Evolutionary conservation across 2,329 filamentous ascomycete genomes (phyloP).

Genomic region (Colletotrichum lindemuthianum): DNA sequence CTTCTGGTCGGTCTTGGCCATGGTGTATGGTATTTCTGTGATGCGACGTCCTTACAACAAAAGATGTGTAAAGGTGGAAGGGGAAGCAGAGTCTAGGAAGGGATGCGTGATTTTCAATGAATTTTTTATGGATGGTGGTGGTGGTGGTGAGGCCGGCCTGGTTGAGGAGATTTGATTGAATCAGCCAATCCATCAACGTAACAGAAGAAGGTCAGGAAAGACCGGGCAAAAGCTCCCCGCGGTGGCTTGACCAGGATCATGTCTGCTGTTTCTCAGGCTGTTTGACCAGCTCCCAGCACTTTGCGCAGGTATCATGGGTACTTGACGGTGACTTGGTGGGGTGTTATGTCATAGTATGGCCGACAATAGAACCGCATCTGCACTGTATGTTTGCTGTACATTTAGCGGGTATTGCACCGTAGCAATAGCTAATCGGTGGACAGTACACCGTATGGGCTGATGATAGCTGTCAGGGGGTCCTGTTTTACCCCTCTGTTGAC

Average conservation of each 20-base stretch:
- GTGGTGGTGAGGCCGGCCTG: slow-evolving; percentile 41
- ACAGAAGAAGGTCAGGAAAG: background rate
- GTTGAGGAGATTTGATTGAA: slow-evolving; percentile 35
- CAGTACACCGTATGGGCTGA: slow-evolving; percentile 8
- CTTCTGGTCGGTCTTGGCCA: slow-evolving; percentile 67
- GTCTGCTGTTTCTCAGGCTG: slow-evolving; percentile 15
- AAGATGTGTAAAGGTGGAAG: background rate
- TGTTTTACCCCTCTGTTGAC: slow-evolving; percentile 38
- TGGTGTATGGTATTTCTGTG: slow-evolving; percentile 43
- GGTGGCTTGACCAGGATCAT: background rate
- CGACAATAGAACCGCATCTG: slow-evolving; percentile 28
- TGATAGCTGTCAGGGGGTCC: background rate
- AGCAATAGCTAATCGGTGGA: background rate
- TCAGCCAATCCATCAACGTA: slow-evolving; percentile 28
- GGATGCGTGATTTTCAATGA: slow-evolving; percentile 46
- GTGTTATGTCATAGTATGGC: slow-evolving; percentile 34
- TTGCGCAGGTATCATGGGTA: no score
- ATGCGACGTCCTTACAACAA: slow-evolving; percentile 24
- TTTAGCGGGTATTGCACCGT: slow-evolving; percentile 5
- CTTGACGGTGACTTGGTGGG: slow-evolving; percentile 32
- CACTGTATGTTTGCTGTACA: background rate
- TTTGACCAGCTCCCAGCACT: slow-evolving; percentile 16
- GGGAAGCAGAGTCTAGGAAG: slow-evolving; percentile 21
- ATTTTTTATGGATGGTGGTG: slow-evolving; percentile 25
- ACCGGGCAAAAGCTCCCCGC: slow-evolving; percentile 14